Percentiles rank a stretch among this genome's conserved stretches.
Conservation (phyloP, 495 filamentous ascomycete species). For the Annulohypoxylon bovei region DNA sequence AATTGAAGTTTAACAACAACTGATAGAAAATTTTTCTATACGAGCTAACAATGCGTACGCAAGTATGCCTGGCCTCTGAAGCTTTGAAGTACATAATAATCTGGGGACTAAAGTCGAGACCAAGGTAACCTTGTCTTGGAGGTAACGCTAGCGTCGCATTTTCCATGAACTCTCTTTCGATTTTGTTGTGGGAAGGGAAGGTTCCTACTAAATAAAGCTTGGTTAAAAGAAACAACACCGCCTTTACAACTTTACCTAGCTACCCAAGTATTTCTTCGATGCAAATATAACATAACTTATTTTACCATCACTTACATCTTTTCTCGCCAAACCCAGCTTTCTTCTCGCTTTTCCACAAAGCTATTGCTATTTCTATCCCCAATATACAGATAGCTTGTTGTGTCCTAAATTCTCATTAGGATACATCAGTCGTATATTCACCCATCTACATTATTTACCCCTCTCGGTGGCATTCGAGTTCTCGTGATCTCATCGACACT, state of each 20-base stretch:
- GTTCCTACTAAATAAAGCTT: constrained; percentile 11
- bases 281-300: too few relatives aligned
- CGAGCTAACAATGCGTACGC: neutral
- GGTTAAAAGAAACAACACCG: constrained; percentile 18
- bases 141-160: constrained; percentile 36
- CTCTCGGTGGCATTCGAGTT: constrained; percentile 20
- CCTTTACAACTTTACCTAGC: neutral
- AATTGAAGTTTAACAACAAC: neutral
- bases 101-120: constrained; percentile 9
- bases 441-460: constrained; percentile 15
- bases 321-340: neutral
- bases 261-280: neutral
- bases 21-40: neutral
- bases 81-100: constrained; percentile 17
- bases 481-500: constrained; percentile 21
- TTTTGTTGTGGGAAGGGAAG: constrained; percentile 25
- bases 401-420: neutral
- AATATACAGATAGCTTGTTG: constrained; percentile 1
- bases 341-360: neutral
- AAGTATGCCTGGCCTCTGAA: constrained; percentile 13
- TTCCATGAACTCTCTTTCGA: constrained; percentile 30
- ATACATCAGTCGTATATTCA: constrained; percentile 1
- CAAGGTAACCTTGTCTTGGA: constrained; percentile 15
- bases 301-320: neutral
- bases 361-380: neutral